Conservation (phyloP, 805 yeast genomes). For the Starmerella stellata region DNA sequence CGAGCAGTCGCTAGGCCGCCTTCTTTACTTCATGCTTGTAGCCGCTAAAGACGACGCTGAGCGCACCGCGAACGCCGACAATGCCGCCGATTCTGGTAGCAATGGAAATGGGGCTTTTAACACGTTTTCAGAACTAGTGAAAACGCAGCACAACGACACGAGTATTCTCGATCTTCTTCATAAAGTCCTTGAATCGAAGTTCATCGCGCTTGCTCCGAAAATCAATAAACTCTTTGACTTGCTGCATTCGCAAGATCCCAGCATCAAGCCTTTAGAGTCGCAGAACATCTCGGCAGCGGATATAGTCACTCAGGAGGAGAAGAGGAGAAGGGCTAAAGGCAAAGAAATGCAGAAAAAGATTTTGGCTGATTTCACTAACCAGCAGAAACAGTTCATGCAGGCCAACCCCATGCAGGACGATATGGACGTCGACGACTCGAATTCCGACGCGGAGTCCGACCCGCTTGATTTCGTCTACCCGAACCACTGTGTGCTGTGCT, state of each 20-base stretch:
- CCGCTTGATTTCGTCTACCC: conserved; percentile 31
- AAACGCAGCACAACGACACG: background rate
- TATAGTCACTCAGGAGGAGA: conserved; percentile 24
- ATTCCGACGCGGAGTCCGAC: conserved; percentile 16
- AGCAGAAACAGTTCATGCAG: conserved; percentile 58
- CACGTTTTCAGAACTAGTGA: conserved; percentile 5
- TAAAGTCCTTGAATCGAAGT: conserved; percentile 1
- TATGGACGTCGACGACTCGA: conserved; percentile 23
- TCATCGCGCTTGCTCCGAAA: conserved; percentile 7
- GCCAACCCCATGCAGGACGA: conserved; percentile 29
- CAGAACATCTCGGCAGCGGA: conserved; percentile 16
- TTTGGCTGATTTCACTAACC: conserved; percentile 60
- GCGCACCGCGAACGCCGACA: no score
- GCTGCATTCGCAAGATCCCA: conserved; percentile 9
- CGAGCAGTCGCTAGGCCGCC: conserved; percentile 41
- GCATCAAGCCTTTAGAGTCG: conserved; percentile 16
- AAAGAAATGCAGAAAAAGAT: conserved; percentile 50
- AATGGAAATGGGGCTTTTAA: conserved; percentile 2
- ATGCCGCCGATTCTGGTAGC: no score
- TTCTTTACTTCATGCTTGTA: conserved; percentile 53
- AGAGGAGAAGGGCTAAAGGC: conserved; percentile 49
- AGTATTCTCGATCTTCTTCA: conserved; percentile 13
- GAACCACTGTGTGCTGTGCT: conserved; percentile 63
- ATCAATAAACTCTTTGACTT: conserved; percentile 5
- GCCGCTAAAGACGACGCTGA: conserved; percentile 29